phyloP scores from a whole-genome alignment of 2,329 filamentous ascomycete species.

The Curvularia sp. region DNA sequence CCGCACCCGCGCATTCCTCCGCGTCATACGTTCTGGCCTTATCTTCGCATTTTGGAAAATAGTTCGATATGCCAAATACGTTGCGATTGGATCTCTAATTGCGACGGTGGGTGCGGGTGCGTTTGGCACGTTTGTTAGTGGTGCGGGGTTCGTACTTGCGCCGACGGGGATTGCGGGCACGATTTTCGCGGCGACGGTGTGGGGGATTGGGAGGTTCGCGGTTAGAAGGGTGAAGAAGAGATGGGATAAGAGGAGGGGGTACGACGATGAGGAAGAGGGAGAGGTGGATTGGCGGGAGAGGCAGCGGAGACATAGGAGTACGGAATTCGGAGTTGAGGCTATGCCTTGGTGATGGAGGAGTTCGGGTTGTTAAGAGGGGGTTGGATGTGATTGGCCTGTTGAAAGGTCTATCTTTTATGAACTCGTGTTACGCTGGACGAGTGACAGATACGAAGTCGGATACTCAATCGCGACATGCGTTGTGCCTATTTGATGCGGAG shows the following conservation, averaged over 20 bases:
- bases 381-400: background rate
- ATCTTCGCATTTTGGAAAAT: conserved; percentile 55
- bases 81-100: conserved; percentile 50
- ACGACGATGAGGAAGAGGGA: conserved; percentile 29
- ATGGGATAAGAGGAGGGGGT: conserved; percentile 30
- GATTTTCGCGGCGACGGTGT: conserved; percentile 47
- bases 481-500: background rate
- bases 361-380: background rate
- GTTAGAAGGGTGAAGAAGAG: conserved; percentile 43
- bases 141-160: conserved; percentile 52
- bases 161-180: conserved; percentile 52
- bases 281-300: conserved; percentile 27
- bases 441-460: background rate
- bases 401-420: background rate
- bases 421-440: background rate
- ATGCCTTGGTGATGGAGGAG: conserved; percentile 29
- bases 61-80: conserved; percentile 54
- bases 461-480: background rate
- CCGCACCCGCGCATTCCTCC: conserved; percentile 51
- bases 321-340: conserved; percentile 27
- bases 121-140: conserved; percentile 47
- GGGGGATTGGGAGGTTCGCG: conserved; percentile 50
- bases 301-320: conserved; percentile 6
- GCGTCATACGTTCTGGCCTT: conserved; percentile 47
- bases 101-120: conserved; percentile 50